Conservation (phyloP, 208 protist species). For the Trypanosoma theileri region DNA sequence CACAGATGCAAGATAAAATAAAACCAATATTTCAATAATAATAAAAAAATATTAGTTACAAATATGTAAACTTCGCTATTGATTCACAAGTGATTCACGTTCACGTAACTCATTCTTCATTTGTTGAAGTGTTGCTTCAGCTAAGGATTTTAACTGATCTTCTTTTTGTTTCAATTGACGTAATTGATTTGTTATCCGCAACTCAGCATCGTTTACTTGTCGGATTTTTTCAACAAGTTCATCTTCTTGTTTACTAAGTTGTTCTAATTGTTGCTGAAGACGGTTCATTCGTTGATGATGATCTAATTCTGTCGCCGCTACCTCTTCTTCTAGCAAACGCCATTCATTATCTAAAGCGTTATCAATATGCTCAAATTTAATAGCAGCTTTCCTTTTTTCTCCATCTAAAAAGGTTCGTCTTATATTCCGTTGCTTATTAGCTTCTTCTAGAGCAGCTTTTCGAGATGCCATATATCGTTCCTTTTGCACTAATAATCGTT, state of each 20-base stretch:
- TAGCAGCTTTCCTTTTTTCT: conserved; percentile 17
- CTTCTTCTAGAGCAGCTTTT: conserved; percentile 22
- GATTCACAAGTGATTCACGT: conserved; percentile 22
- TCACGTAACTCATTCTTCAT: conserved; percentile 32
- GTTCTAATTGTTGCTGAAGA: conserved; percentile 28
- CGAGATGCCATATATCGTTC: conserved; percentile 31
- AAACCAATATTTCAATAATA: not conserved
- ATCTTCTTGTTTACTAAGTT: conserved; percentile 21
- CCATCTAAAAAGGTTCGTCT: conserved; percentile 1
- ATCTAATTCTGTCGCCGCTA: conserved; percentile 14
- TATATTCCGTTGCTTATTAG: conserved; percentile 7
- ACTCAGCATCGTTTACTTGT: conserved; percentile 33
- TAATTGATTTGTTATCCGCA: conserved; percentile 22
- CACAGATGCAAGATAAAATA: not conserved
- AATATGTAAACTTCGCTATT: not conserved
- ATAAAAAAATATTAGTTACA: not conserved
- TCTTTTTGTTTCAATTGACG: conserved; percentile 31
- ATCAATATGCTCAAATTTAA: conserved; percentile 26
- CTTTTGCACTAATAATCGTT: conserved; percentile 26
- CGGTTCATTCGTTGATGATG: conserved; percentile 29
- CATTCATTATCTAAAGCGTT: conserved; percentile 34
- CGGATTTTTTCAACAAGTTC: conserved; percentile 25
- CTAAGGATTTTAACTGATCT: conserved; percentile 22
- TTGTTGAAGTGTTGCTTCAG: conserved; percentile 31
- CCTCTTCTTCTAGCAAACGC: conserved; percentile 29